Evolutionary conservation across 106 monocot genomes (phyloP), one percentile per base, ranked within the genome.

Genomic region (Acorus gramineus): DNA sequence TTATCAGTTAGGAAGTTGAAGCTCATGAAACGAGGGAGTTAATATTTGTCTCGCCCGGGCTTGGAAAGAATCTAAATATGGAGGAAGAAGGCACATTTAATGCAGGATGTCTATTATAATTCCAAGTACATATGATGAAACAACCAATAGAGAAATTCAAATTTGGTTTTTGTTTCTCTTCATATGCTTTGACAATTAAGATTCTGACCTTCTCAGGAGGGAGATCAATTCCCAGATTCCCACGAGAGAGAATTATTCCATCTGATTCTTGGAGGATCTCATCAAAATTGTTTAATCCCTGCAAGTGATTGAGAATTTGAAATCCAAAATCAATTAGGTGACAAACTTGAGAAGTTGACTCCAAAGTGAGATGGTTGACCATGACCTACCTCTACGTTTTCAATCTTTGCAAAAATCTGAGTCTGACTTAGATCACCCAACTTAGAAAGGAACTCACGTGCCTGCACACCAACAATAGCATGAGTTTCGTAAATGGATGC

Each of bases 171-270:
- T 28, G 28, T 28, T 28, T 28, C 28, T 28, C 28, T 28, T 28
- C 28, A 28, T 28, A 28, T 28, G 28, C 28, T 28, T 28, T 28
- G 28, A 28, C 28, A 28, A 28, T 28, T 28, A 54, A 6, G 44
- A n/a, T 55, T 10, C 64, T 56, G 56, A 66, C 73, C 73, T 73
- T 73, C 73, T 73, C 73, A 8, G 73, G 73, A n/a, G 73, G 73
- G 66, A 73, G 73, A 59, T 73, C 73, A 14, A 73, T 42, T 51
- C 73, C 73, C 58, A 73, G 11, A 49, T 65, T 65, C 46, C 73
- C 73, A 44, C 73, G 73, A 50, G 73, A 57, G 66, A 73, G 57
- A 44, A 73, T 73, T 51, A 73, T 52, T 13, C 73, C 73, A 59
- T 73, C 73, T 43, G 73, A 65, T 53, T 65, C 73, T 14, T 57